A percentile compares a stretch with the other conserved stretches of the same genome.
phyloP scores from a whole-genome alignment of 495 filamentous ascomycete genomes.

The Neurospora terricola region DNA sequence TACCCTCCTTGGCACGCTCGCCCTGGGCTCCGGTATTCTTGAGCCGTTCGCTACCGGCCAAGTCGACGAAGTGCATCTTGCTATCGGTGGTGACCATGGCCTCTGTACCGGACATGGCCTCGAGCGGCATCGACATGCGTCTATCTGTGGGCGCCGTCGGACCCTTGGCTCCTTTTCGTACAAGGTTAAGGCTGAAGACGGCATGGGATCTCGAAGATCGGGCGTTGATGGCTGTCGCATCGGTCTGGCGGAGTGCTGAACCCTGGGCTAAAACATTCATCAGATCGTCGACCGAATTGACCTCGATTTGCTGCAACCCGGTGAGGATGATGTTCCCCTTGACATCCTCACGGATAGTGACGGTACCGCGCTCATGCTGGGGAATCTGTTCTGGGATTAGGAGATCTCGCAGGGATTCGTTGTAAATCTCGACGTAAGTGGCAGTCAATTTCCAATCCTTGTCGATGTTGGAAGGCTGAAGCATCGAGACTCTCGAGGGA shows the following conservation, averaged over 20 bases:
- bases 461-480: constrained; percentile 38
- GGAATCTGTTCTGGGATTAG: constrained; percentile 69
- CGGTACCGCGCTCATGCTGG: constrained; percentile 54
- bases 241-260: constrained; percentile 90
- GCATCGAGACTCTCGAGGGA: constrained; percentile 69
- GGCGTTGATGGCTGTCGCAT: constrained; percentile 97
- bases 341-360: constrained; percentile 86
- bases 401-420: constrained; percentile 88
- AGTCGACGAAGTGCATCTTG: constrained; percentile 97
- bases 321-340: constrained; percentile 93
- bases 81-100: constrained; percentile 81
- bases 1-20: constrained; percentile 91
- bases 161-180: constrained; percentile 67
- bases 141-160: constrained; percentile 57
- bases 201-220: constrained; percentile 98
- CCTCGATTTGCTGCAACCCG: constrained; percentile 74
- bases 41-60: constrained; percentile 91
- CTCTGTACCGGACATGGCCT: constrained; percentile 58
- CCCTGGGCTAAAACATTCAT: constrained; percentile 83
- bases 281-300: constrained; percentile 89
- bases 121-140: constrained; percentile 80
- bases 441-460: constrained; percentile 92
- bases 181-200: constrained; percentile 89
- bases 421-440: constrained; percentile 99
- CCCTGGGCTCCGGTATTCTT: constrained; percentile 97